Evolutionary conservation across 139 green algal species (phyloP).

Genomic region (Mesostigma viride): DNA sequence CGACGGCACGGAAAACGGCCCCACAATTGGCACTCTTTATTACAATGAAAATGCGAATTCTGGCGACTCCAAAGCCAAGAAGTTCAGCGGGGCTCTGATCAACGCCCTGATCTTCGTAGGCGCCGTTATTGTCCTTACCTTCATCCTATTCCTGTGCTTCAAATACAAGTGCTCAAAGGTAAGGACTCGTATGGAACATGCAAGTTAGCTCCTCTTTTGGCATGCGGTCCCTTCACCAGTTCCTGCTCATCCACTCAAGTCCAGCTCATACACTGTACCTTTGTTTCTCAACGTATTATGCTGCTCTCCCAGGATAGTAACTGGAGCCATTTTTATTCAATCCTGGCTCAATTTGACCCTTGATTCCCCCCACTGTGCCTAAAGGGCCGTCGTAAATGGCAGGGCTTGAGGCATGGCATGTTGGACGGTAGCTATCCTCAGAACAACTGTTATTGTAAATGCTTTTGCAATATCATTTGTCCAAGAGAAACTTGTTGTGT

Average conservation of each 20-base stretch:
- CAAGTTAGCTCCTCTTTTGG: no score
- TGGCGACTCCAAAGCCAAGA: slow-evolving; percentile 53
- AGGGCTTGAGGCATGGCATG: no score
- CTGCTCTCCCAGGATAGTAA: no score
- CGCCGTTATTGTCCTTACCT: slow-evolving; percentile 74
- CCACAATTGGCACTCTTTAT: slow-evolving; percentile 15
- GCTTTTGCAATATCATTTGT: no score
- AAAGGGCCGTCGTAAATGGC: no score
- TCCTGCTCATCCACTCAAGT: slow-evolving; percentile 16
- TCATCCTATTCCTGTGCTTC: slow-evolving; percentile 78
- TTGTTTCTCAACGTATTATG: background rate
- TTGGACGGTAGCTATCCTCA: no score
- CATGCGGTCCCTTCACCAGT: slow-evolving; percentile 6
- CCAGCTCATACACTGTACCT: background rate
- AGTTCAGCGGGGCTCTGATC: slow-evolving; percentile 69
- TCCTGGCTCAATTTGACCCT: no score
- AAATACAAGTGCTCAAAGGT: slow-evolving; percentile 52
- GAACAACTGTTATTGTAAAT: no score
- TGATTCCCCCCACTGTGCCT: no score
- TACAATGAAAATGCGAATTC: slow-evolving; percentile 22
- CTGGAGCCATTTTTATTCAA: no score
- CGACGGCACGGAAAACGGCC: background rate
- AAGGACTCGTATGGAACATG: slow-evolving; percentile 41
- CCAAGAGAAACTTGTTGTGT: no score
- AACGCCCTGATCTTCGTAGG: slow-evolving; percentile 86